Conservation (phyloP, 306 rosid genomes). For the Trichosanthes truncata region DNA sequence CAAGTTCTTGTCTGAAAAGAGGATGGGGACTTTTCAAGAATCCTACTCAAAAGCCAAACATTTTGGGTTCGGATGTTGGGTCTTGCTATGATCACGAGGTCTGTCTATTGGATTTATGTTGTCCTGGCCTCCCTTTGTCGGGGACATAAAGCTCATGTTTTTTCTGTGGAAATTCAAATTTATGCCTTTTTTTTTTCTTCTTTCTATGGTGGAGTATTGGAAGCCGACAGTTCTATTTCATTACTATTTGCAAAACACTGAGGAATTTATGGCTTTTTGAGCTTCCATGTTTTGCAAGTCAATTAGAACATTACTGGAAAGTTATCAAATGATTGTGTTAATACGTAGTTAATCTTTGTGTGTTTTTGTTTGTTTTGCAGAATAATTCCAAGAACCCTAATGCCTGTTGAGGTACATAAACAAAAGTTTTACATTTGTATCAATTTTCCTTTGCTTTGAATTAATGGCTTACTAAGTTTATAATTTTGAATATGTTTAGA, state of each 20-base stretch:
- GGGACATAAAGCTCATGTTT: background rate
- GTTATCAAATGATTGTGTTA: background rate
- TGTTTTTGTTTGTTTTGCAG: slow-evolving; percentile 35
- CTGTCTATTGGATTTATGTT: slow-evolving; percentile 2
- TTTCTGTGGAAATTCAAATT: background rate
- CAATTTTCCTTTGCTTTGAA: background rate
- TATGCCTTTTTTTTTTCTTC: background rate
- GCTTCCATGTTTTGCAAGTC: background rate
- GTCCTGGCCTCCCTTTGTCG: background rate
- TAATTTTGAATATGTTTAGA: slow-evolving; percentile 24
- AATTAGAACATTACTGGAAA: background rate
- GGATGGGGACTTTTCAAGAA: background rate
- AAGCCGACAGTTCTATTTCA: background rate
- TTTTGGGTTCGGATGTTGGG: slow-evolving; percentile 3
- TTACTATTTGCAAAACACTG: background rate
- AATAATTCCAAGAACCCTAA: slow-evolving; percentile 76
- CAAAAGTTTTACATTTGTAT: background rate
- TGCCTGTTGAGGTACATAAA: slow-evolving; percentile 79
- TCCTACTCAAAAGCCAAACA: background rate
- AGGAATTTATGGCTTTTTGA: too few species aligned
- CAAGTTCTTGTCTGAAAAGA: background rate
- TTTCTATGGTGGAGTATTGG: background rate
- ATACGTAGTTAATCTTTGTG: background rate
- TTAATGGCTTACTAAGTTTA: background rate
- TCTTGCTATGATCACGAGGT: background rate